A percentile compares a stretch with the other conserved stretches of the same genome.
Conservation (phyloP, 2,329 filamentous ascomycete species). For the Periconia macrospinosa region DNA sequence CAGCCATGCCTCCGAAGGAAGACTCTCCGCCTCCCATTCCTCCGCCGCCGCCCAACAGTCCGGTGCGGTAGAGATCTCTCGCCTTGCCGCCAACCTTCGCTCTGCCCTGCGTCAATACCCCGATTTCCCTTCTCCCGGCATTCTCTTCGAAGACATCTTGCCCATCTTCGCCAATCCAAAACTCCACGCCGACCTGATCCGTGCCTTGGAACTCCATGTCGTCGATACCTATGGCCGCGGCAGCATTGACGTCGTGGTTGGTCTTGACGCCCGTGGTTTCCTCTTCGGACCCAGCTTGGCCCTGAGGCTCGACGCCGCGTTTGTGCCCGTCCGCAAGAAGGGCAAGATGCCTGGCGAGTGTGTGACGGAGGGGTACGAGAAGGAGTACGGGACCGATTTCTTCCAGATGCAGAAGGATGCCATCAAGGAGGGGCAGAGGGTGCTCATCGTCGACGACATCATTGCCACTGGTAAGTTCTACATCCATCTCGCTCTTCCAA, state of each 20-base stretch:
- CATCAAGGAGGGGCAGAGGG: slow-evolving; percentile 83
- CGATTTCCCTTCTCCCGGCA: slow-evolving; percentile 89
- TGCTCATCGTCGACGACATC: slow-evolving; percentile 94
- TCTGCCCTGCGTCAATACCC: slow-evolving; percentile 78
- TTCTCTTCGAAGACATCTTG: slow-evolving; percentile 97
- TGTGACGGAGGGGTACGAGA: slow-evolving; percentile 82
- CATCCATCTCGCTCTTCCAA: background rate
- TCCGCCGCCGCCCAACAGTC: slow-evolving; percentile 56
- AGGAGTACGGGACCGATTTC: slow-evolving; percentile 93
- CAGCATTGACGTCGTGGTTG: slow-evolving; percentile 87
- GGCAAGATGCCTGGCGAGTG: slow-evolving; percentile 93
- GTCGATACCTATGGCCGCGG: slow-evolving; percentile 56
- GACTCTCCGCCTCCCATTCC: slow-evolving; percentile 53
- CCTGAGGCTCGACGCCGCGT: slow-evolving; percentile 77
- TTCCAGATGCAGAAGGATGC: slow-evolving; percentile 94
- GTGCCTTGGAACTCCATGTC: slow-evolving; percentile 83
- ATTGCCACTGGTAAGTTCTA: slow-evolving; percentile 85
- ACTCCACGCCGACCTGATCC: slow-evolving; percentile 76
- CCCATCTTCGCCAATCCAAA: slow-evolving; percentile 83
- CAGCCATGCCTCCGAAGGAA: slow-evolving; percentile 50
- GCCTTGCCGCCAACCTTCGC: slow-evolving; percentile 69
- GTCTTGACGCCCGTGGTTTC: slow-evolving; percentile 91
- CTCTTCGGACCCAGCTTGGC: slow-evolving; percentile 91
- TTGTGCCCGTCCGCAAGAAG: slow-evolving; percentile 91
- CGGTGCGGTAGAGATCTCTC: too few species aligned